Base-by-base conservation (phyloP, 495 filamentous ascomycete species). In the Extremus antarcticus region DNA sequence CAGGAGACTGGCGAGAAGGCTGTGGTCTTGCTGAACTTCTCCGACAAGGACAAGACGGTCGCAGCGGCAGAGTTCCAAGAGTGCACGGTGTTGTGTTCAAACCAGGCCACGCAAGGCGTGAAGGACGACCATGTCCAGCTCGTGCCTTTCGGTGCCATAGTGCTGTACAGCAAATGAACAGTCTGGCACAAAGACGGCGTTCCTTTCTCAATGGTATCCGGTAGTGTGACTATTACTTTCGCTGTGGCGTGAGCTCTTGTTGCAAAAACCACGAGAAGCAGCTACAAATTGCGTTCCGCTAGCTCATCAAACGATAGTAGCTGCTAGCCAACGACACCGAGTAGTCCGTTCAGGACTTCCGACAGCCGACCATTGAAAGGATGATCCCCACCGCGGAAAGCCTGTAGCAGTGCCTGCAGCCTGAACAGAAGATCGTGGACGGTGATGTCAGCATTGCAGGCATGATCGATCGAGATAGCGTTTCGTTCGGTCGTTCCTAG, bases 11-110 rank as follows among this genome's bases (percentile, higher is more conserved):
- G 47, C 7, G 16, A 25, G 22, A 25, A n/a, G 22, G 47, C 47
- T 7, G 11, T 50, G n/a, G 47, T 50, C 13, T 50, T 50, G 22
- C 24, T 50, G 21, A 50, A 50, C 24, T 50, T 50, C 25, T 25
- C 22, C 2, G 47, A 50, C 7, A 9, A 13, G 17, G 23, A 2
- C 22, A 21, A 50, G 47, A 50, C 7, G 17, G 16, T 50, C 3
- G 8, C 41, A n/a, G 41, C 41, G 16, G n/a, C 4, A 3, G n/a
- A 45, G n/a, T 45, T 17, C 41, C 15, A 17, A 3, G 41, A 17
- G 8, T 45, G 7, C 41, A 9, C 41, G 4, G 41, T 45, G 19
- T 45, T 45, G 41, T 45, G 41, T 7, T 45, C 41, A 21, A 45
- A 45, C 19, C 41, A 45, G 7, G 16, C 4, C 4, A 17, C 7